Evolutionary conservation across 768 basidiomycete genomes (phyloP).

Genomic region (Amanita muscaria): DNA sequence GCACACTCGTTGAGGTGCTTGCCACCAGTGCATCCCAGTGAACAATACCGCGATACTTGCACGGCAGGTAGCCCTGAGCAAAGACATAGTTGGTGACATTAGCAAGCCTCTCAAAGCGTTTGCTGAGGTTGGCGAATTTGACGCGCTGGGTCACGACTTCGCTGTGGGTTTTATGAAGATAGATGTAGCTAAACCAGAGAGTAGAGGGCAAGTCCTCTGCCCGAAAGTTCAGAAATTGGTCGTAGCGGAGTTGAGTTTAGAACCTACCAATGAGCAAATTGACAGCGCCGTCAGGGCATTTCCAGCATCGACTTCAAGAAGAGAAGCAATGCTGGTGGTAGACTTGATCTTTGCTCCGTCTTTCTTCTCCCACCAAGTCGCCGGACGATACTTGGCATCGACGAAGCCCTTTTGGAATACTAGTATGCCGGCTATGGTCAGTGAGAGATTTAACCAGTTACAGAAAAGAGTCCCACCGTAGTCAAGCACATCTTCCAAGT

Average conservation of each 20-base stretch:
- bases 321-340: conserved; percentile 27
- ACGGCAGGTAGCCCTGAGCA: conserved; percentile 26
- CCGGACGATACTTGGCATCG: conserved; percentile 33
- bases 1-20: conserved; percentile 20
- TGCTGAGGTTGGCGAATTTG: conserved; percentile 25
- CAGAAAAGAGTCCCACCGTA: conserved; percentile 20
- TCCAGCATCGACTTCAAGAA: conserved; percentile 30
- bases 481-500: conserved; percentile 42
- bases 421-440: conserved; percentile 15
- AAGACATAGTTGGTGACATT: conserved; percentile 42
- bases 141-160: conserved; percentile 33
- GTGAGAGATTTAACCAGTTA: conserved; percentile 9
- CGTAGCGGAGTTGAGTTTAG: no score
- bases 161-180: conserved; percentile 23
- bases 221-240: background rate
- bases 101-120: conserved; percentile 30
- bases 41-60: conserved; percentile 28
- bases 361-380: conserved; percentile 36
- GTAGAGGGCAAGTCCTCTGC: conserved; percentile 31
- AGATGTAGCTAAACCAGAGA: conserved; percentile 38
- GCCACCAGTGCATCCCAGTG: conserved; percentile 35
- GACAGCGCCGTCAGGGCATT: conserved; percentile 33
- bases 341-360: conserved; percentile 29
- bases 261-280: conserved; percentile 36
- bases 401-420: conserved; percentile 38